These are phyloP conservation scores for Cladosporium velox DNA, from an alignment of 2,329 filamentous ascomycete species.

Conservation along the genomic window DNA sequence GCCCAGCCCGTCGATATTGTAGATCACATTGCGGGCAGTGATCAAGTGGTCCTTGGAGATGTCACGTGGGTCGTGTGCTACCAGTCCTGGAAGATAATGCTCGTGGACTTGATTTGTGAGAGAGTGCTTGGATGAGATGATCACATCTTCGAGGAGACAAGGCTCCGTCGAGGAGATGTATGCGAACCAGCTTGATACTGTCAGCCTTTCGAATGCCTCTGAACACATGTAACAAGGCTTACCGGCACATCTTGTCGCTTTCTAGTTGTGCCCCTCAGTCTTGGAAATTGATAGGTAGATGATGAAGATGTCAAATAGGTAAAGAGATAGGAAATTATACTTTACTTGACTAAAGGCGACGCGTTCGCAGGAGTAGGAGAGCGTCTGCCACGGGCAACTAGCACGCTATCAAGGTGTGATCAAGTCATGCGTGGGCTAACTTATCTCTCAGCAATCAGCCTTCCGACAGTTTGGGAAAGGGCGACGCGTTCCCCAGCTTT, in stretches of 20 bases:
- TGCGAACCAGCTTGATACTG: constrained; percentile 56
- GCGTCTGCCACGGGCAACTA: not conserved
- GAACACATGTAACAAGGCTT: constrained; percentile 11
- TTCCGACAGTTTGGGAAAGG: not conserved
- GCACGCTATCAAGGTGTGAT: constrained; percentile 5
- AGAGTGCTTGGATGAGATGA: constrained; percentile 49
- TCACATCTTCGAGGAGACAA: constrained; percentile 57
- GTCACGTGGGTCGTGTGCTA: constrained; percentile 50
- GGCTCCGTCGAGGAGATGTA: constrained; percentile 56
- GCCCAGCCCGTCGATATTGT: constrained; percentile 60
- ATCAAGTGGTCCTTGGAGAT: constrained; percentile 47
- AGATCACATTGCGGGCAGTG: constrained; percentile 53
- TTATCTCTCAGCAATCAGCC: constrained; percentile 5
- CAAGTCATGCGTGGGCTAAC: not conserved
- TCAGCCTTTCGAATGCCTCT: constrained; percentile 28
- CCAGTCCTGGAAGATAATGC: constrained; percentile 56
- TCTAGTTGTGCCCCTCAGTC: not conserved
- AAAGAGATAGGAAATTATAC: not conserved
- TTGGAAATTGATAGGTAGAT: not conserved
- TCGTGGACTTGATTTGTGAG: constrained; percentile 52
- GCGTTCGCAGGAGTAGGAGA: not conserved
- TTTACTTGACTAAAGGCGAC: not conserved
- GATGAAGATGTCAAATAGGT: not conserved
- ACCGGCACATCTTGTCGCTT: constrained; percentile 36
- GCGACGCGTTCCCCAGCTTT: constrained; percentile 7